Base-by-base conservation (phyloP, 345 rosid species). In the Euphorbia peplus region DNA sequence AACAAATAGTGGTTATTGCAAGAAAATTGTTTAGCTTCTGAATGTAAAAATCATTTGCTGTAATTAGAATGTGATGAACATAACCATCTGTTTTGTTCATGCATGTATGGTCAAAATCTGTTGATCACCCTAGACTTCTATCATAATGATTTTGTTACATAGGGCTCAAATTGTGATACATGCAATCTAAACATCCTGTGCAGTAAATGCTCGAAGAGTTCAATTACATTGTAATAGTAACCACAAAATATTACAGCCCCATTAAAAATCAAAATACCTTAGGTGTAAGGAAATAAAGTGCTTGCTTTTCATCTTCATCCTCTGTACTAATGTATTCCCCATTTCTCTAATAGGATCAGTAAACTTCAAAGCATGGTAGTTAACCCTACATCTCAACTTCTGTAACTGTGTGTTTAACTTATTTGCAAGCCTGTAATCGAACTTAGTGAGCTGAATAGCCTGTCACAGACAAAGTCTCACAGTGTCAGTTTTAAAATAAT, bases 361-460 rank as follows among this genome's bases (percentile, higher is more conserved):
- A 75, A 95, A 95, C 87, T 81, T 88, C 50, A 95, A 84, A 59
- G 97, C 96, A 60, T 92, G 91, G 68, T 88, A 92, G 69, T 95
- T 95, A 51, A 90, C 99, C 84, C 97, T 85, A 74, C 99, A 95
- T 77, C 99, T 87, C 81, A 95, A 73, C 77, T 91, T 91, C 76
- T 95, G 99, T 75, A 95, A 66, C 56, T 92, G 92, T 21, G 87
- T 78, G 73, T 82, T 84, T 86, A 95, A 76, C 79, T 76, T 95
- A 82, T 95, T 95, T 65, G 98, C 83, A 2, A 95, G 93, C 72
- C 99, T 88, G 72, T 92, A 95, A 80, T 95, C 99, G 74, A 90
- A 95, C 80, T 92, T 95, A 60, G 77, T 76, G 37, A 95, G 81
- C 70, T 92, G 96, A 84, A 95, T 86, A 35, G 88, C 98, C 90